Evolutionary conservation across 306 rosid genomes (phyloP).

Genomic region (Lathyrus tuberosus): DNA sequence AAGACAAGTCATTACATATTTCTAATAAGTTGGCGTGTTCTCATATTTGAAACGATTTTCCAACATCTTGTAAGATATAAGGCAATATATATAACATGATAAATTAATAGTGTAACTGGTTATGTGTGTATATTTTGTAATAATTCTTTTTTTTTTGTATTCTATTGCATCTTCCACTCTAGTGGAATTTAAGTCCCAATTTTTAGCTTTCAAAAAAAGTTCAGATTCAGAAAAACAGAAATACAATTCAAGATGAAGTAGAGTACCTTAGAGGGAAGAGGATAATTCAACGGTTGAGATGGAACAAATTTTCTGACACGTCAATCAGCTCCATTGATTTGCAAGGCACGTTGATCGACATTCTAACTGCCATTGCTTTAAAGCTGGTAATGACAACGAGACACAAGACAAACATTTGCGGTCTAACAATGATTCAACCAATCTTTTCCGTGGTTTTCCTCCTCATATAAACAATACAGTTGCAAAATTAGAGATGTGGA

Average conservation of each 20-base stretch:
- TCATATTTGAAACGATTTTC: background rate
- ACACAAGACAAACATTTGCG: background rate
- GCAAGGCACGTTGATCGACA: background rate
- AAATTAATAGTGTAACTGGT: background rate
- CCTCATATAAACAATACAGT: background rate
- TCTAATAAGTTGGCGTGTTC: background rate
- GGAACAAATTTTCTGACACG: background rate
- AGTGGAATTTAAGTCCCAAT: background rate
- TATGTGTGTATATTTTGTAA: background rate
- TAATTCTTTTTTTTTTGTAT: background rate
- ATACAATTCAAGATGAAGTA: slow-evolving; percentile 15
- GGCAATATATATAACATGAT: background rate
- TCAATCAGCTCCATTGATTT: background rate
- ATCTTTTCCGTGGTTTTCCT: slow-evolving; percentile 4
- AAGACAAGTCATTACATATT: background rate
- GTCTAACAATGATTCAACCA: background rate
- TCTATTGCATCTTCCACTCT: background rate
- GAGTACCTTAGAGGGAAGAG: slow-evolving; percentile 10
- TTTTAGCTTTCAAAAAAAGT: background rate
- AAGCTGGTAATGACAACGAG: background rate
- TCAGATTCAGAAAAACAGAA: background rate
- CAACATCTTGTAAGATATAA: background rate
- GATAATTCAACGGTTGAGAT: background rate
- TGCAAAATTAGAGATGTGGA: slow-evolving; percentile 2
- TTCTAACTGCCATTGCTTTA: background rate